A percentile compares a stretch with the other conserved stretches of the same genome.
phyloP scores from a whole-genome alignment of 768 basidiomycete genomes.

The Zangia roseola region DNA sequence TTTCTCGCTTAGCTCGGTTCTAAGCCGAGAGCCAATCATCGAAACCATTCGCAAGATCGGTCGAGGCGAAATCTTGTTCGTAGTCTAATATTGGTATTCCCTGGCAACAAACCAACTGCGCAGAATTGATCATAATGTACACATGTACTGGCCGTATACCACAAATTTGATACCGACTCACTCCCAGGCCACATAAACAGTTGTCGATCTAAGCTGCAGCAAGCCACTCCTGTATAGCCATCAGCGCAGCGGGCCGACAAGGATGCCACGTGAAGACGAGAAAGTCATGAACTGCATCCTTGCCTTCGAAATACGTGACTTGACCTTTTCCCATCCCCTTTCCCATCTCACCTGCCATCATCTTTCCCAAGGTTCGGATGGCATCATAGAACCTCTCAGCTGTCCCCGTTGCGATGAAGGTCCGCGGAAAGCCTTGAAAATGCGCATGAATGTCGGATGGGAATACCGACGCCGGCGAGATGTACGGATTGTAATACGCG shows the following conservation, averaged over 20 bases:
- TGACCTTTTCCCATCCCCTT: conserved; percentile 28
- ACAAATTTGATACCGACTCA: too few relatives aligned
- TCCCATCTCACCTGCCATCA: conserved; percentile 53
- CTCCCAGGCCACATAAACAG: too few relatives aligned
- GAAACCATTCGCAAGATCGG: too few relatives aligned
- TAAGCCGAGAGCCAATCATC: too few relatives aligned
- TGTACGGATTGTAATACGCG: conserved; percentile 49
- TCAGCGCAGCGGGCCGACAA: conserved; percentile 47
- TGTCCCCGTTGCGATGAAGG: conserved; percentile 57
- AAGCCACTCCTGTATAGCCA: conserved; percentile 50
- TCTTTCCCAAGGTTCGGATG: conserved; percentile 42
- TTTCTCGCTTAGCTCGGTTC: too few relatives aligned
- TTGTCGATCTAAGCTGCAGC: not conserved
- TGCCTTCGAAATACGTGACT: conserved; percentile 47
- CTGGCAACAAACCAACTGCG: too few relatives aligned
- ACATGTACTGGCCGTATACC: too few relatives aligned
- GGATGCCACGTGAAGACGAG: conserved; percentile 50
- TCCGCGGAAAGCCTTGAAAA: conserved; percentile 59
- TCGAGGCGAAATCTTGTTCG: too few relatives aligned
- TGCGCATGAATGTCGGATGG: conserved; percentile 31
- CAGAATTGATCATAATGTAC: too few relatives aligned
- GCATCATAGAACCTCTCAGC: conserved; percentile 59
- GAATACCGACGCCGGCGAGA: conserved; percentile 56
- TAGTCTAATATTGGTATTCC: too few relatives aligned
- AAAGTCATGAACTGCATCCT: conserved; percentile 56